Base-by-base conservation (phyloP, 1,139 yeast species). In the Geotrichum aggregatum region DNA sequence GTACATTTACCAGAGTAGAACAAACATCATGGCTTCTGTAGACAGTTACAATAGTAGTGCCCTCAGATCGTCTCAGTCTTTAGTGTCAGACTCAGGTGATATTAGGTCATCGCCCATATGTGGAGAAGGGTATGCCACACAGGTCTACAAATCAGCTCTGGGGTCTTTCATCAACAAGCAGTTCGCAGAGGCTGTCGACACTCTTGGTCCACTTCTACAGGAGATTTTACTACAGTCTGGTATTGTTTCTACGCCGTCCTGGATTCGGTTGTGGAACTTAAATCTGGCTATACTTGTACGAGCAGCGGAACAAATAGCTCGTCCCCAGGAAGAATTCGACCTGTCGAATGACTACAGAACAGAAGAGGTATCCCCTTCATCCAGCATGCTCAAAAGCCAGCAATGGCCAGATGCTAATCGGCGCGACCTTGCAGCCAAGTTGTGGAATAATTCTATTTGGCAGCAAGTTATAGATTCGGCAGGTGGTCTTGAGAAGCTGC, bases 201-300 rank as follows among this genome's bases (percentile, higher is more conserved):
- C 40, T 13, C 18, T 53, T 13, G 53, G 50, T 14, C 54, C 56
- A 11, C n/a, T 50, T 13, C 16, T 53, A 4, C 18, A 30, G 16
- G 13, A 46, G 7, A 16, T 11, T 18, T n/a, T 16, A 22, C 34
- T 35, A 7, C 24, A 45, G n/a, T 10, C 44, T 4, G 36, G 46
- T 42, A 26, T 14, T 11, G 5, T 45, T 22, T 16, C 41, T 13
- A 10, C 16, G 11, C 21, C 13, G n/a, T 6, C 31, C 21, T 45
- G 52, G 52, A 24, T 22, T 13, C 35, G 52, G n/a, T 35, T 53
- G 19, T 53, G 56, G 56, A 53, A 53, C 35, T 38, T 53, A 10
- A 41, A 53, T 21, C 22, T 53, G 24, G 56, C 56, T 4, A 44
- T 53, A 11, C 28, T 53, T 8, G 50, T 46, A 10, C 35, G 44